These are phyloP conservation scores for Talaromyces pinophilus DNA, from an alignment of 2,329 filamentous ascomycete genomes.

Conservation along the genomic window DNA sequence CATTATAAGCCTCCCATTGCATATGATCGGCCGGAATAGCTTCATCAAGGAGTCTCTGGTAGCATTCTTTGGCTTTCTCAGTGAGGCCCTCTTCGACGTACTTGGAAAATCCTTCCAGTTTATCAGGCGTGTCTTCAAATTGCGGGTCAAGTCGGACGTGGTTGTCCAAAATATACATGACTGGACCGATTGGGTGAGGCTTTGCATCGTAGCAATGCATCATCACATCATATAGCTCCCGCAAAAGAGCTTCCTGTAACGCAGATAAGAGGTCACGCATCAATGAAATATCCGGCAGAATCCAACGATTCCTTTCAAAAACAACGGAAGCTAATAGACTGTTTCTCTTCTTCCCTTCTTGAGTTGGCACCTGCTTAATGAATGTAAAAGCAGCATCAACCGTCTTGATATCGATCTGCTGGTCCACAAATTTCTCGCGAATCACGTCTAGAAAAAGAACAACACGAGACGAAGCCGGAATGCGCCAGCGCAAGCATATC, in stretches of 20 bases:
- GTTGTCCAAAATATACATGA: constrained; percentile 77
- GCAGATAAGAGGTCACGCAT: constrained; percentile 75
- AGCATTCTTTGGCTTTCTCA: constrained; percentile 74
- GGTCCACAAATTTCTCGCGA: constrained; percentile 79
- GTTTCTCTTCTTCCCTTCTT: constrained; percentile 62
- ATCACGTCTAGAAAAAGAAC: constrained; percentile 83
- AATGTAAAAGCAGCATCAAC: constrained; percentile 81
- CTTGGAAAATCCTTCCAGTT: constrained; percentile 69
- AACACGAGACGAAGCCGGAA: constrained; percentile 78
- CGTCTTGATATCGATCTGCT: constrained; percentile 77
- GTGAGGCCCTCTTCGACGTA: constrained; percentile 72
- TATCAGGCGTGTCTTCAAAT: constrained; percentile 70
- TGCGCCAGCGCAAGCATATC: constrained; percentile 81
- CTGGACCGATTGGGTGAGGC: constrained; percentile 73
- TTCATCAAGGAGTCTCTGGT: constrained; percentile 74
- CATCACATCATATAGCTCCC: constrained; percentile 85
- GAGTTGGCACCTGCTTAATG: constrained; percentile 69
- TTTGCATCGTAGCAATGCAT: constrained; percentile 89
- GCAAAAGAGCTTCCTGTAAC: constrained; percentile 77
- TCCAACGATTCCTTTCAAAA: constrained; percentile 66
- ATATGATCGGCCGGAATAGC: constrained; percentile 78
- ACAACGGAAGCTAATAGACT: constrained; percentile 52
- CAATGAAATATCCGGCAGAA: constrained; percentile 64
- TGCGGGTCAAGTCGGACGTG: constrained; percentile 78
- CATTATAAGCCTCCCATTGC: constrained; percentile 86